These are phyloP conservation scores for Stephanodiscus triporus DNA, from an alignment of 108 stramenopile species.

Conservation along the genomic window DNA sequence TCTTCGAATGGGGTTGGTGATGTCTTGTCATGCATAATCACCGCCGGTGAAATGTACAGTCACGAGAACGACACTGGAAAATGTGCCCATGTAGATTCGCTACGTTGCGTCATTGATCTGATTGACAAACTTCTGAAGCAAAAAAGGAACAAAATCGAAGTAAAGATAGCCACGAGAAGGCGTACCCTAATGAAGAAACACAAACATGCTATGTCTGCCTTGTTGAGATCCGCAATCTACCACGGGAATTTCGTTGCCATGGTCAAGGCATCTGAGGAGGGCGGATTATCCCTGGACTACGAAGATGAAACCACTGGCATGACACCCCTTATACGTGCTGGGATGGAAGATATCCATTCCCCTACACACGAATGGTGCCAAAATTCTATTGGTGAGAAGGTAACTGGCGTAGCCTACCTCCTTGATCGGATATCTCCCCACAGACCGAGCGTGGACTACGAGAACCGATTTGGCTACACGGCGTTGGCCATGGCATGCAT, in stretches of 20 bases:
- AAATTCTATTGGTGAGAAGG: constrained; percentile 14
- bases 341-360: constrained; percentile 17
- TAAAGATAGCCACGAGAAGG: constrained; percentile 27
- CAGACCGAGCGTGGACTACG: constrained; percentile 42
- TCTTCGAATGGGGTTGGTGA: not conserved
- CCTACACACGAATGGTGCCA: constrained; percentile 18
- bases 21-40: constrained; percentile 6
- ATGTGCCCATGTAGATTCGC: constrained; percentile 4
- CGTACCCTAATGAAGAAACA: constrained; percentile 29
- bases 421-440: constrained; percentile 34
- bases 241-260: constrained; percentile 35
- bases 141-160: constrained; percentile 12
- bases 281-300: constrained; percentile 24
- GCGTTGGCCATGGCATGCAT: constrained; percentile 36
- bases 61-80: constrained; percentile 2
- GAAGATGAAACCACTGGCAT: constrained; percentile 25
- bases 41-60: constrained; percentile 14
- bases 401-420: constrained; percentile 38
- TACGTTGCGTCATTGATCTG: not conserved
- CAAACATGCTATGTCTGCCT: not conserved
- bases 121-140: constrained; percentile 8
- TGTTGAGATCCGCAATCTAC: constrained; percentile 32
- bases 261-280: constrained; percentile 35
- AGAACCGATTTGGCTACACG: constrained; percentile 41
- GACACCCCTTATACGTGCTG: constrained; percentile 49